Evolutionary conservation across 306 rosid genomes (phyloP), one percentile per base, ranked within the genome.

Genomic region (Malus domestica): DNA sequence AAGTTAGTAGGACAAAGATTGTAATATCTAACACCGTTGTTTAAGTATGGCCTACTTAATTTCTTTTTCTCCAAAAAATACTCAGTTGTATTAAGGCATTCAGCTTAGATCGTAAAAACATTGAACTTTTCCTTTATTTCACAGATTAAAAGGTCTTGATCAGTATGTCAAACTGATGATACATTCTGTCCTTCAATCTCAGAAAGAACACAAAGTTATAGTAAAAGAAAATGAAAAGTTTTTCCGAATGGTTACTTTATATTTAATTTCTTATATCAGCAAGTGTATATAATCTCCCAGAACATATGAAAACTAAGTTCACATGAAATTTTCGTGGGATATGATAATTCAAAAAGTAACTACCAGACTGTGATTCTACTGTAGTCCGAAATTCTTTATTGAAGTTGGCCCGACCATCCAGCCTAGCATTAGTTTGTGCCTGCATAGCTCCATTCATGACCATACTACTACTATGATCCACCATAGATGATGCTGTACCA

Each of bases 331-430:
- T 59, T 71, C 30, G 44, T 6, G 78, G 67, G 16, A 32, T 62
- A 68, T 54, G 74, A 69, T 45, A 68, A 30, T 76, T 71, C 32
- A 73, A 72, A 15, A 82, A 79, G 76, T 78, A 72, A 29, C 66
- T 87, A 82, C 87, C 85, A 61, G 80, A 72, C 25, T 80, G 73
- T 66, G 88, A 82, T 63, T 87, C 79, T 72, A 78, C n/a, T 71
- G 70, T 70, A 12, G 77, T 75, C 68, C 49, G 82, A n/a, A 71
- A 55, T 60, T 79, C 84, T 71, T 79, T 77, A 74, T 15, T 35
- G 73, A 85, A 74, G 67, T 62, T 82, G 71, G 81, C 72, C 44
- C 77, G 82, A 69, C 40, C 78, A 78, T 75, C 69, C 70, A 80
- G 42, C 75, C 32, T 77, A 77, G 76, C 88, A 71, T 64, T 83